These are phyloP conservation scores for Cutaneotrichosporon arboriforme DNA, from an alignment of 1,284 basidiomycete species.

Conservation along the genomic window DNA sequence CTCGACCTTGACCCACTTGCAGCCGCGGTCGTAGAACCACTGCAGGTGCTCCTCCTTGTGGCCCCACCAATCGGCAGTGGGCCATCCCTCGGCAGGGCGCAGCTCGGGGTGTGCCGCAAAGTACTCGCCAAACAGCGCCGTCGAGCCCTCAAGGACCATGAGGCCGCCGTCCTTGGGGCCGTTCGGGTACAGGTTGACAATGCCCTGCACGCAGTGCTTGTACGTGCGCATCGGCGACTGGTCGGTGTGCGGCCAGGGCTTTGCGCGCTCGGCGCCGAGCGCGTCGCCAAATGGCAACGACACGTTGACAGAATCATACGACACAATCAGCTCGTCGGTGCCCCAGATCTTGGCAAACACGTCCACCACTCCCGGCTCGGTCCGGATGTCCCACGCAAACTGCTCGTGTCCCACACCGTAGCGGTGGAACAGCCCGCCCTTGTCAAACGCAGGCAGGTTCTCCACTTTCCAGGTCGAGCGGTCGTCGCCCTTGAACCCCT, in stretches of 20 bases:
- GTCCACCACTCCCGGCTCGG: slow-evolving; percentile 40
- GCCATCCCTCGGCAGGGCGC: slow-evolving; percentile 39
- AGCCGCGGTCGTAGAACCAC: slow-evolving; percentile 40
- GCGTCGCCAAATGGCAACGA: slow-evolving; percentile 38
- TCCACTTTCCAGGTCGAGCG: slow-evolving; percentile 39
- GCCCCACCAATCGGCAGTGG: slow-evolving; percentile 34
- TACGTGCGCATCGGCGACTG: slow-evolving; percentile 41
- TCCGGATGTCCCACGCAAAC: slow-evolving; percentile 46
- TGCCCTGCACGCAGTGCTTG: slow-evolving; percentile 49
- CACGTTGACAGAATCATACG: slow-evolving; percentile 43
- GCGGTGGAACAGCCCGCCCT: slow-evolving; percentile 38
- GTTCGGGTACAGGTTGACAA: slow-evolving; percentile 46
- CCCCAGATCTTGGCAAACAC: slow-evolving; percentile 46
- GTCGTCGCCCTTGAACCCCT: slow-evolving; percentile 46
- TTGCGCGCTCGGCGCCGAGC: slow-evolving; percentile 16
- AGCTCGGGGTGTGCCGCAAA: slow-evolving; percentile 39
- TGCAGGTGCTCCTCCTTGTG: slow-evolving; percentile 31
- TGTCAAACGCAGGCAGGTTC: slow-evolving; percentile 39
- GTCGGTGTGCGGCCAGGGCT: slow-evolving; percentile 47
- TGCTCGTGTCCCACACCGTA: slow-evolving; percentile 45
- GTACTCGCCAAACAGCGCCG: slow-evolving; percentile 40
- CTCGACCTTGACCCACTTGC: slow-evolving; percentile 33
- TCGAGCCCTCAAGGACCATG: slow-evolving; percentile 45
- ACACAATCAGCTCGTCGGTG: slow-evolving; percentile 46
- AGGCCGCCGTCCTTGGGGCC: slow-evolving; percentile 49